These are phyloP conservation scores for Lactarius evosmus DNA, from an alignment of 768 basidiomycete species.

Conservation along the genomic window DNA sequence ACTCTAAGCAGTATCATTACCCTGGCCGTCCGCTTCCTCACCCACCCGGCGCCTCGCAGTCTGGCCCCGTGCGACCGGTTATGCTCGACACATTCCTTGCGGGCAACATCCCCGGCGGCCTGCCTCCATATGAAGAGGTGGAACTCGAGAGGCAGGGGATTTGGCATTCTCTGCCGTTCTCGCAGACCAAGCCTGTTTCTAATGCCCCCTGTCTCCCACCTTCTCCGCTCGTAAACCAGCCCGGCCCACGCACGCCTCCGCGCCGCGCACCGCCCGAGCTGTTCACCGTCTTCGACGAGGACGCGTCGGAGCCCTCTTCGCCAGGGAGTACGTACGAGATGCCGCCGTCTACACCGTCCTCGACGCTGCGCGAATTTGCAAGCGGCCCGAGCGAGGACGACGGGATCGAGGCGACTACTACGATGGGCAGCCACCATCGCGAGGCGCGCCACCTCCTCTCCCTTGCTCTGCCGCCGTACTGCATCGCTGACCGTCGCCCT, in stretches of 20 bases:
- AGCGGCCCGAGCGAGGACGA: conserved; percentile 4
- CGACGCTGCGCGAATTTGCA: conserved; percentile 20
- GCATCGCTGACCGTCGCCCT: conserved; percentile 7
- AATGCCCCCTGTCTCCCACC: not conserved
- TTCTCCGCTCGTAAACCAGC: conserved; percentile 7
- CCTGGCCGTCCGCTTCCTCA: conserved; percentile 28
- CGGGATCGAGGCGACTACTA: not conserved
- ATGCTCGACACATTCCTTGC: conserved; percentile 24
- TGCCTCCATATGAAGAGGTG: conserved; percentile 5
- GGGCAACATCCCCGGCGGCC: conserved; percentile 1
- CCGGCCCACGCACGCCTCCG: not conserved
- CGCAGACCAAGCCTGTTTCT: not conserved
- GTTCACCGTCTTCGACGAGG: conserved; percentile 14
- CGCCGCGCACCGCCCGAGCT: not conserved
- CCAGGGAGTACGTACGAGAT: conserved; percentile 24
- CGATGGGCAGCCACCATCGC: conserved; percentile 13
- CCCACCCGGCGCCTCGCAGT: conserved; percentile 22
- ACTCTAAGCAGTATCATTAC: conserved; percentile 18
- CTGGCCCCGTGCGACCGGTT: conserved; percentile 18
- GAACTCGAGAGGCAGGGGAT: not conserved
- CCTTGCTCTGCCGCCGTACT: conserved; percentile 8
- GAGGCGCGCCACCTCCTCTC: conserved; percentile 24
- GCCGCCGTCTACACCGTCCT: not conserved
- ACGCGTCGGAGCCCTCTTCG: conserved; percentile 15
- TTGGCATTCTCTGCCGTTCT: not conserved